Evolutionary conservation across 768 basidiomycete species (phyloP).

Genomic region (Phaeolepiota aurea): DNA sequence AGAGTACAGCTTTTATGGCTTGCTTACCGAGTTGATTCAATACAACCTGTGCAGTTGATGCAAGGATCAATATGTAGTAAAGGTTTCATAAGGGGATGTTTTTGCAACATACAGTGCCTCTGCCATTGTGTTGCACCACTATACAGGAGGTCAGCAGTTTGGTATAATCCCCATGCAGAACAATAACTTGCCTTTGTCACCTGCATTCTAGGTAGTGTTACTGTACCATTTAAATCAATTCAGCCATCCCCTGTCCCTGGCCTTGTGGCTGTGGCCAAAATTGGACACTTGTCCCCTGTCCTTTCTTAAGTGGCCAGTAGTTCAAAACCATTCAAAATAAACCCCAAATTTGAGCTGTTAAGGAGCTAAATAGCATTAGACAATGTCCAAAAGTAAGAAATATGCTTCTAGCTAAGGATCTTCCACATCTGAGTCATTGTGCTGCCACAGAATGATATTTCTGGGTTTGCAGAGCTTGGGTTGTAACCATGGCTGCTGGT

Average conservation of each 20-base stretch:
- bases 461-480: no score
- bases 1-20: background rate
- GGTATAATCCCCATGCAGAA: background rate
- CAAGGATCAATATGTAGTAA: background rate
- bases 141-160: background rate
- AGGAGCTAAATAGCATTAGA: no score
- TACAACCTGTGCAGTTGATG: background rate
- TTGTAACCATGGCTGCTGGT: no score
- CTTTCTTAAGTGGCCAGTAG: no score
- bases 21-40: slow-evolving; percentile 22
- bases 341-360: no score
- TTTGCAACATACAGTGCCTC: slow-evolving; percentile 17
- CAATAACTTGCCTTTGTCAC: slow-evolving; percentile 16
- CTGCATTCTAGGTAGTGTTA: slow-evolving; percentile 16
- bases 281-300: no score
- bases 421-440: no score
- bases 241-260: slow-evolving; percentile 3
- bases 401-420: slow-evolving; percentile 1
- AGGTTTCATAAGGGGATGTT: no score
- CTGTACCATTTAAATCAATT: slow-evolving; percentile 5
- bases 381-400: slow-evolving; percentile 2
- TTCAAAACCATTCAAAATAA: no score
- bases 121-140: slow-evolving; percentile 30
- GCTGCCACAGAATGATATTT: no score
- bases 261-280: no score